Evolutionary conservation across 352 stramenopile species (phyloP), one percentile per base, ranked within the genome.

Genomic region (Phytophthora lateralis): DNA sequence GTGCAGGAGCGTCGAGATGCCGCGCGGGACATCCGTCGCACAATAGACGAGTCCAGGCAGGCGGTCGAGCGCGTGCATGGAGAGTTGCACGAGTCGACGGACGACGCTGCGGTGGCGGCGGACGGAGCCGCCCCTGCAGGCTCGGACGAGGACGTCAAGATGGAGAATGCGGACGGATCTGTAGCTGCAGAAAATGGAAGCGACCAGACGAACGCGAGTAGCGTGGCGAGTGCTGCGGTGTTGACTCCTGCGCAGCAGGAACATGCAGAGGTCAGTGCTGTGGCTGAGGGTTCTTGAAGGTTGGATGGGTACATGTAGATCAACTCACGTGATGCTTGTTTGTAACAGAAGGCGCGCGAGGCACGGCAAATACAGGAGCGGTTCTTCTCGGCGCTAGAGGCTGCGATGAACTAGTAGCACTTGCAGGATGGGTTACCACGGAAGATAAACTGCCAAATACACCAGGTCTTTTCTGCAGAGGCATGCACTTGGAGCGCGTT

Each of bases 1-100:
- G 85, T 95, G 26, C 75, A 93, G 43, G 76, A 91, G 42, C 84
- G 84, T 18, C 80, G 80, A 6, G 80, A 93, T 17, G 86, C 86
- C 6, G 73, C 74, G 3, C 72, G 82, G 15, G 85, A 95, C 18
- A 91, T 95, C 46, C 83, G 84, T 10, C 78, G 77, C 57, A 88
- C 78, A 8, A 91, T 93, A 35, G 83, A 93, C 43, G 80, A 85
- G 20, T 80, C 83, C 3, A 69, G 83, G 14, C 75, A 71, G 63
- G 75, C 67, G 0, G 83, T 93, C 15, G 83, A 91, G 41, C 71
- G 71, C 12, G 76, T 78, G 51, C 81, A 93, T 57, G 67, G 66
- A 26, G 63, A 91, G 20, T 66, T 93, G 50, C 78, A 90, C 48
- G 71, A 84, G 35, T 65, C 73, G 9, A 55, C 58, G 15, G 82